These are phyloP conservation scores for Lodderomyces parapsilosis DNA, from an alignment of 1,139 yeast species.

Conservation along the genomic window DNA sequence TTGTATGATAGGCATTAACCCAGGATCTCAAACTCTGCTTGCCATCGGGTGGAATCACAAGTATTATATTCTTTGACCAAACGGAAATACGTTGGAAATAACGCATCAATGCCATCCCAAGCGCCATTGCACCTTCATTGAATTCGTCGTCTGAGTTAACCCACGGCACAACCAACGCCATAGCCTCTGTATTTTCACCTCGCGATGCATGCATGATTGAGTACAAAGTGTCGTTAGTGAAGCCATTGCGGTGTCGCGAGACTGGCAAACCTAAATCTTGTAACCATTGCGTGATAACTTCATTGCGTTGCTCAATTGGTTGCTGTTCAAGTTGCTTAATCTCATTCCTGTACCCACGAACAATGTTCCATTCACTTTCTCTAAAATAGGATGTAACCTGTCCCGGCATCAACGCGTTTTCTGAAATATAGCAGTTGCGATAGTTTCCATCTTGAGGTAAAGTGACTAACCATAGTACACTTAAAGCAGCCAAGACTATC, in stretches of 20 bases:
- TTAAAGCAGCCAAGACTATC: conserved; percentile 55
- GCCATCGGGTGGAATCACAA: conserved; percentile 79
- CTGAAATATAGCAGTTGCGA: conserved; percentile 83
- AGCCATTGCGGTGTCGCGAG: conserved; percentile 39
- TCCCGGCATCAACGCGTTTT: conserved; percentile 95
- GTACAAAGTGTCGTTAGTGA: conserved; percentile 54
- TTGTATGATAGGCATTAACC: conserved; percentile 93
- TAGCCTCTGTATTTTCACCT: conserved; percentile 95
- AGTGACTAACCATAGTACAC: conserved; percentile 64
- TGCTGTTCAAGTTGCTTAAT: conserved; percentile 37
- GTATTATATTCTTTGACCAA: conserved; percentile 92
- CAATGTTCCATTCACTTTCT: conserved; percentile 91
- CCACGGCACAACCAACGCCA: conserved; percentile 93
- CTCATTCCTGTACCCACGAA: conserved; percentile 79
- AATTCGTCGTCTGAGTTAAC: conserved; percentile 51
- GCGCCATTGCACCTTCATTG: conserved; percentile 80
- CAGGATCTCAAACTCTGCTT: conserved; percentile 72
- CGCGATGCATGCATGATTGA: conserved; percentile 90
- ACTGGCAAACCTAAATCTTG: conserved; percentile 73
- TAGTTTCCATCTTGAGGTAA: conserved; percentile 82
- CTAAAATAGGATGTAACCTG: conserved; percentile 91
- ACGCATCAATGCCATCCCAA: conserved; percentile 70
- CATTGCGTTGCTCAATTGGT: conserved; percentile 38
- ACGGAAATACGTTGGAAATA: conserved; percentile 84
- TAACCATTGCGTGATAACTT: conserved; percentile 57